These are phyloP conservation scores for Senna tora DNA, from an alignment of 306 rosid genomes.

Conservation along the genomic window DNA sequence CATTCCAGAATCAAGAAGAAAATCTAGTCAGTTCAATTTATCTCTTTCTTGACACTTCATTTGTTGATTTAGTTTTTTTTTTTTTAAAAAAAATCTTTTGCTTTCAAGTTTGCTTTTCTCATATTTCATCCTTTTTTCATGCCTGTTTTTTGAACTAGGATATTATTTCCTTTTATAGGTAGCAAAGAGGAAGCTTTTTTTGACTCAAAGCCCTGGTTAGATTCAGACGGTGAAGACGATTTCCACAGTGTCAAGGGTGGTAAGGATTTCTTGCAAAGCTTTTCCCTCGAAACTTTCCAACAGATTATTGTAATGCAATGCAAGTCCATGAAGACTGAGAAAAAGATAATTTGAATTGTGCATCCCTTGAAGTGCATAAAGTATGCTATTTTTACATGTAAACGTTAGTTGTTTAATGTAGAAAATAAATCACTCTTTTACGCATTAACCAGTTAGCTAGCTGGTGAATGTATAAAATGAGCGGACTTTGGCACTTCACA, in stretches of 20 bases:
- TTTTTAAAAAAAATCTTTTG: background rate
- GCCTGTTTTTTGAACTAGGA: conserved; percentile 17
- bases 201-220: conserved; percentile 87
- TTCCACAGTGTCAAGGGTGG: conserved; percentile 95
- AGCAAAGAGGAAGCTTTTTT: conserved; percentile 84
- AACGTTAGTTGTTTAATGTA: no score
- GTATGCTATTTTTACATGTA: no score
- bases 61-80: background rate
- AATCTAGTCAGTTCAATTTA: background rate
- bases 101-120: background rate
- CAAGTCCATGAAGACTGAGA: conserved; percentile 6
- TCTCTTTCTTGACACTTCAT: background rate
- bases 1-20: conserved; percentile 21
- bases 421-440: no score
- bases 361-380: no score
- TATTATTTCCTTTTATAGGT: conserved; percentile 49
- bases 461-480: no score
- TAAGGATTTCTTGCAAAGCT: conserved; percentile 49
- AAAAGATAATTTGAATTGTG: no score
- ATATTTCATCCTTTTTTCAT: background rate
- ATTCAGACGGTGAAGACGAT: conserved; percentile 90
- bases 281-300: background rate
- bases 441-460: no score
- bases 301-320: background rate
- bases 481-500: no score